Conservation (phyloP, 208 protist genomes). For the Trichomonas tenax region DNA sequence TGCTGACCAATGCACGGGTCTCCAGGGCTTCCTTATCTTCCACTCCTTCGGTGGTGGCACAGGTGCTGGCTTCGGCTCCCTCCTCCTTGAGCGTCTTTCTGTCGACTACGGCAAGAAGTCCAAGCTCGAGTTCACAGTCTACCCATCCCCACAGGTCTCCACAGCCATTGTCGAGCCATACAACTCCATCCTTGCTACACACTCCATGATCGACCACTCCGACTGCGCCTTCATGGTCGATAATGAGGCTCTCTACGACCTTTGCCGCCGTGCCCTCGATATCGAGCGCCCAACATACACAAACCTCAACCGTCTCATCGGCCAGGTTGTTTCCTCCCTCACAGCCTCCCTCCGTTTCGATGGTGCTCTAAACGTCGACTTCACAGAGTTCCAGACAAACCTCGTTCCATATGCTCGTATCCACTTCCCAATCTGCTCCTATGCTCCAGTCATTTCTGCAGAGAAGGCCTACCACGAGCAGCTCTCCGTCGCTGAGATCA, state of each 20-base stretch:
- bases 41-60: no score
- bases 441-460: conserved; percentile 70
- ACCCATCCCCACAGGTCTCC: no score
- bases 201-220: conserved; percentile 51
- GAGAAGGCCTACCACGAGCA: conserved; percentile 72
- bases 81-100: no score
- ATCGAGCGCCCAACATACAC: conserved; percentile 56
- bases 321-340: conserved; percentile 62
- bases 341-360: conserved; percentile 54
- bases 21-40: no score
- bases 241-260: conserved; percentile 52
- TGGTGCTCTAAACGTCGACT: conserved; percentile 52
- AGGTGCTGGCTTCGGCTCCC: no score
- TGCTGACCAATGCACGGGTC: no score
- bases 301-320: conserved; percentile 65
- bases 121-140: no score
- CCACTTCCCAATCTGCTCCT: conserved; percentile 80
- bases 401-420: conserved; percentile 89
- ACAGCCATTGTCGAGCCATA: no score
- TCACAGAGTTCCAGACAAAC: conserved; percentile 61
- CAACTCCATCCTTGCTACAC: no score
- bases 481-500: conserved; percentile 75
- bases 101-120: no score
- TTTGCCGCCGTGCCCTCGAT: conserved; percentile 44
- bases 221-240: conserved; percentile 50